phyloP scores from a whole-genome alignment of 2,329 filamentous ascomycete genomes.

The Stemphylium beticola region DNA sequence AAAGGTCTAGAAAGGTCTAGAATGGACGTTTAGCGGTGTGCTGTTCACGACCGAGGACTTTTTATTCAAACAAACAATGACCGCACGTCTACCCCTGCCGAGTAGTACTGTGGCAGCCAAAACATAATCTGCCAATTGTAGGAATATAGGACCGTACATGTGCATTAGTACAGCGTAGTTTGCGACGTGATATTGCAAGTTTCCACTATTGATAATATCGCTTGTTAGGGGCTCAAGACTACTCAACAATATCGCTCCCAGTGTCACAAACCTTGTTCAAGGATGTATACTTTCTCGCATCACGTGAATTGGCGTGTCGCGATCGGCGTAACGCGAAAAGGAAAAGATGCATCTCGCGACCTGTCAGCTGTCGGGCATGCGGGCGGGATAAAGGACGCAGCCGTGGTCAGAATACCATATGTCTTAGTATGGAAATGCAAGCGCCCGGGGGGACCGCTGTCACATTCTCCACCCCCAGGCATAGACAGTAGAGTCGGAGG shows the following conservation, averaged over 20 bases:
- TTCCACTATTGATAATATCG: no score
- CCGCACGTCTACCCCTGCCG: background rate
- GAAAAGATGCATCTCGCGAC: background rate
- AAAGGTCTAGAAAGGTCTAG: background rate
- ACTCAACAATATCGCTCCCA: no score
- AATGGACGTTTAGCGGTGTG: background rate
- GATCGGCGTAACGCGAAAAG: background rate
- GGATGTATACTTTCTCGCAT: background rate
- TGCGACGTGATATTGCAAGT: no score
- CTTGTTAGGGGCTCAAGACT: no score
- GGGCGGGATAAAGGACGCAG: background rate
- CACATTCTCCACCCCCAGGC: conserved; percentile 13
- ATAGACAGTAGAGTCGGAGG: conserved; percentile 13
- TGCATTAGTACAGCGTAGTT: no score
- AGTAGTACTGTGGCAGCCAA: no score
- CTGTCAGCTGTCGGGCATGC: background rate
- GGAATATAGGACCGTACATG: no score
- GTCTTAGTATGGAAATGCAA: background rate
- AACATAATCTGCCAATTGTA: no score
- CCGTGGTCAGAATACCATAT: no score
- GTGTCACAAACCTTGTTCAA: no score
- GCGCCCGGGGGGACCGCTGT: conserved; percentile 9
- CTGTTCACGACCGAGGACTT: background rate
- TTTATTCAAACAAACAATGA: background rate
- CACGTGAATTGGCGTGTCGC: conserved; percentile 13